phyloP scores from a whole-genome alignment of 2,329 filamentous ascomycete genomes.

The Phoma herbarum region DNA sequence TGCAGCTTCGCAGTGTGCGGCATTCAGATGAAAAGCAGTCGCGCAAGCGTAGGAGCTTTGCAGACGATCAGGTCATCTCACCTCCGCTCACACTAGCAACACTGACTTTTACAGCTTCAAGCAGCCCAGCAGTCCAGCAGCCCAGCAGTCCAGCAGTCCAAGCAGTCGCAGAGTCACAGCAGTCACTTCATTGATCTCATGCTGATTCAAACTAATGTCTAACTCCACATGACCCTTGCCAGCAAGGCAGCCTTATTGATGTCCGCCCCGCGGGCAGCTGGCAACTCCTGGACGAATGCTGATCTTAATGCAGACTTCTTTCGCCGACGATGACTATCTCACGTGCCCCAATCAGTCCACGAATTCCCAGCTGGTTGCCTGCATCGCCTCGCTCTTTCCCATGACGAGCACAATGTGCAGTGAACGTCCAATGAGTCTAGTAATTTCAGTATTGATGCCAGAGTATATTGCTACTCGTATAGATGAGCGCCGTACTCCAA shows the following conservation, averaged over 20 bases:
- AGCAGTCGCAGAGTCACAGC: not conserved
- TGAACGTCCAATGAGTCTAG: not conserved
- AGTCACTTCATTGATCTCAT: not conserved
- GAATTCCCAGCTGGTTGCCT: not conserved
- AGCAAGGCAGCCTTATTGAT: not conserved
- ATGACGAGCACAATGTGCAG: not conserved
- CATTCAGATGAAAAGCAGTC: not conserved
- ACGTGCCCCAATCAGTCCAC: not conserved
- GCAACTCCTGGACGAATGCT: not conserved
- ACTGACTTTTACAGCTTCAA: constrained; percentile 2
- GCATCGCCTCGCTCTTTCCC: not conserved
- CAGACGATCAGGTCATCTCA: not conserved
- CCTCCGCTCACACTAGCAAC: not conserved
- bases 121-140: constrained; percentile 3
- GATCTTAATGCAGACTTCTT: not conserved
- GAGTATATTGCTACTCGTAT: not conserved
- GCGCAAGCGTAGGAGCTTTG: not conserved
- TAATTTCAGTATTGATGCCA: not conserved
- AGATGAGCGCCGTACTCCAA: not conserved
- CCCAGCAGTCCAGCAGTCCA: not conserved
- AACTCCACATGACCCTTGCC: not conserved
- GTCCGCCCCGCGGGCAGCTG: not conserved
- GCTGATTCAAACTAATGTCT: not conserved
- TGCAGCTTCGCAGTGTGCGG: not conserved
- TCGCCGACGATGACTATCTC: not conserved